phyloP scores from a whole-genome alignment of 164 flowering plant species.

The Vitis cinerea region DNA sequence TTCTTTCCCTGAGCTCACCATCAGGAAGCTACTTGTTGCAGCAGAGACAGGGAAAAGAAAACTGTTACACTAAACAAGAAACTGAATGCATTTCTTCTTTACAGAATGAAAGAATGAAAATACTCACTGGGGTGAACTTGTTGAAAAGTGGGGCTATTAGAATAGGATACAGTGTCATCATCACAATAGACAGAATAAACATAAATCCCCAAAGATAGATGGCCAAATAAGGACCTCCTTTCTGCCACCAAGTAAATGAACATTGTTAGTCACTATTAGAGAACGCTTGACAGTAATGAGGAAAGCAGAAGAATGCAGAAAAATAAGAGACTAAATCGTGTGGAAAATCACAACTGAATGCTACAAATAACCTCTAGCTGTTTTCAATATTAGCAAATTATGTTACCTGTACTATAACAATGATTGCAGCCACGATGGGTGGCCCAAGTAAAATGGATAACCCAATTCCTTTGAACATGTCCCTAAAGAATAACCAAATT shows the following conservation, averaged over 20 bases:
- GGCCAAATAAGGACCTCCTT: slow-evolving; percentile 97
- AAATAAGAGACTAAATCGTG: neutral
- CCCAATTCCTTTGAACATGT: slow-evolving; percentile 73
- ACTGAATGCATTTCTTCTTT: neutral
- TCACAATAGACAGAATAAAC: slow-evolving; percentile 82
- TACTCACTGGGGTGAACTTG: slow-evolving; percentile 94
- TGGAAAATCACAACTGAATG: neutral
- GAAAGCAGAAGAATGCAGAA: neutral
- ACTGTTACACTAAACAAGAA: slow-evolving; percentile 1
- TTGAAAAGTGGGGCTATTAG: slow-evolving; percentile 97
- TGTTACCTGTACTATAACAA: slow-evolving; percentile 85
- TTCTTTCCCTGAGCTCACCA: slow-evolving; percentile 73
- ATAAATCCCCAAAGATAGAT: slow-evolving; percentile 95
- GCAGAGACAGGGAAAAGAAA: slow-evolving; percentile 1
- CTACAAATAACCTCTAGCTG: neutral
- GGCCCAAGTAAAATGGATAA: slow-evolving; percentile 76
- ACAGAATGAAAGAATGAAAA: neutral
- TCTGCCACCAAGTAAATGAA: slow-evolving; percentile 50
- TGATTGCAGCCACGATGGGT: slow-evolving; percentile 88
- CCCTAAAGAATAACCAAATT: slow-evolving; percentile 80
- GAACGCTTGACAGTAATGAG: neutral
- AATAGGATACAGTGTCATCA: slow-evolving; percentile 94
- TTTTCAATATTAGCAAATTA: neutral
- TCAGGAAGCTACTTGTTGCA: slow-evolving; percentile 70
- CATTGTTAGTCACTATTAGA: slow-evolving; percentile 1